Evolutionary conservation across 305 asterid genomes (phyloP).

Genomic region (Caryopteris hybrid): DNA sequence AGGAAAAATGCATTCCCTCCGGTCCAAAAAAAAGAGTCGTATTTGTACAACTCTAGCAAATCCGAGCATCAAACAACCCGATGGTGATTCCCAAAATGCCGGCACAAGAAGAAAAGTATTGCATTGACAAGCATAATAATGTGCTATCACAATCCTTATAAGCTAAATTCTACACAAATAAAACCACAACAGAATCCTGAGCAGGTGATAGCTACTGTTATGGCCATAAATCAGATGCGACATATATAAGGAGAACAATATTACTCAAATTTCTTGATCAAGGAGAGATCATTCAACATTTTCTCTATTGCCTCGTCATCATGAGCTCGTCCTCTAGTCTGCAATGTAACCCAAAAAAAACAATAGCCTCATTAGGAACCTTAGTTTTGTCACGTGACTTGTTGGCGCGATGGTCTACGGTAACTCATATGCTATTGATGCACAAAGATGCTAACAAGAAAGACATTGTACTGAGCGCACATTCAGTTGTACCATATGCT

Average conservation of each 20-base stretch:
- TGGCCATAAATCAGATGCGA: background rate
- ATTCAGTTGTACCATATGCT: no score
- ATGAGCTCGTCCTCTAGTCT: slow-evolving; percentile 71
- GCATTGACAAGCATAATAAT: background rate
- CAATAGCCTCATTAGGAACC: background rate
- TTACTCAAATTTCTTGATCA: slow-evolving; percentile 81
- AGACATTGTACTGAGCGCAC: background rate
- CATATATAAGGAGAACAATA: background rate
- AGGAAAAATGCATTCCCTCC: no score
- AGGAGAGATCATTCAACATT: slow-evolving; percentile 72
- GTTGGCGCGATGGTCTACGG: no score
- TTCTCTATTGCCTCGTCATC: slow-evolving; percentile 84
- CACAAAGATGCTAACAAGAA: background rate
- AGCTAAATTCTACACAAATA: background rate
- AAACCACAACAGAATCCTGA: background rate
- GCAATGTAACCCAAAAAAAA: slow-evolving; percentile 17
- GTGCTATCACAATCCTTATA: background rate
- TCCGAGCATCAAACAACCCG: no score
- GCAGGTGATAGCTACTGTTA: background rate
- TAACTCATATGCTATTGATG: no score
- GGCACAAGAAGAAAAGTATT: background rate
- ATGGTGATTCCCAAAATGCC: no score
- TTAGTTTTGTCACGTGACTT: background rate
- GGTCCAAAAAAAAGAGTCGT: no score
- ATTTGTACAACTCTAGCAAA: no score